These are phyloP conservation scores for Venturia aucupariae DNA, from an alignment of 2,329 filamentous ascomycete species.

Conservation along the genomic window DNA sequence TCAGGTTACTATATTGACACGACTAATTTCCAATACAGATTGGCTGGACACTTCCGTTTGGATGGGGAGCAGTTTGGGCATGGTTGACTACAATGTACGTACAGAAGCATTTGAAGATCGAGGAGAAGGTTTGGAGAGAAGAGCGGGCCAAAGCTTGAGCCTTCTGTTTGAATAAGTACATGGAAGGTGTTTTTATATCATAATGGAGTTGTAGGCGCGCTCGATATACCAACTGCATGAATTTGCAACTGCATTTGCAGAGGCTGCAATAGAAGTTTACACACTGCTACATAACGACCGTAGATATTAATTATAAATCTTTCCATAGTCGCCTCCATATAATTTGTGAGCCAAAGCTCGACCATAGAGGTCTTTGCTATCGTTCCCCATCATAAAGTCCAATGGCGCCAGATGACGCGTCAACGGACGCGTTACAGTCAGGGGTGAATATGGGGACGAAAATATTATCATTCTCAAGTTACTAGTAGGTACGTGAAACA, in stretches of 20 bases:
- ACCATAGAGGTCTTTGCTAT: too few species aligned
- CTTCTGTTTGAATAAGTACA: too few species aligned
- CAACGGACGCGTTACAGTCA: too few species aligned
- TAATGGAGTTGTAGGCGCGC: background rate
- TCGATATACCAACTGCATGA: background rate
- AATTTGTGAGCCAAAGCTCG: too few species aligned
- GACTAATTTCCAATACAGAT: constrained; percentile 20
- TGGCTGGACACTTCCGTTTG: constrained; percentile 41
- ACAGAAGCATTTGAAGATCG: constrained; percentile 27
- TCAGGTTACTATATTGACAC: background rate
- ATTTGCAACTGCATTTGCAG: background rate
- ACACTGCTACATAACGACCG: background rate
- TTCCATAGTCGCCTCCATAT: background rate
- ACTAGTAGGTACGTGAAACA: too few species aligned
- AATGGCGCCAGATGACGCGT: too few species aligned
- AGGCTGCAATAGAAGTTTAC: background rate
- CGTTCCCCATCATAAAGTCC: too few species aligned
- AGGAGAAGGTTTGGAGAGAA: constrained; percentile 27
- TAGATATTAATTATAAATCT: background rate
- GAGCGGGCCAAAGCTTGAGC: constrained; percentile 18
- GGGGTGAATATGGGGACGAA: too few species aligned
- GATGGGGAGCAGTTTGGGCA: constrained; percentile 41
- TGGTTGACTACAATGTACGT: constrained; percentile 38
- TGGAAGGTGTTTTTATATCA: background rate
- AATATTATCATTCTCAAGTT: too few species aligned